Evolutionary conservation across 352 stramenopile genomes (phyloP), one percentile per base, ranked within the genome.

Genomic region (Phytophthora meadii): DNA sequence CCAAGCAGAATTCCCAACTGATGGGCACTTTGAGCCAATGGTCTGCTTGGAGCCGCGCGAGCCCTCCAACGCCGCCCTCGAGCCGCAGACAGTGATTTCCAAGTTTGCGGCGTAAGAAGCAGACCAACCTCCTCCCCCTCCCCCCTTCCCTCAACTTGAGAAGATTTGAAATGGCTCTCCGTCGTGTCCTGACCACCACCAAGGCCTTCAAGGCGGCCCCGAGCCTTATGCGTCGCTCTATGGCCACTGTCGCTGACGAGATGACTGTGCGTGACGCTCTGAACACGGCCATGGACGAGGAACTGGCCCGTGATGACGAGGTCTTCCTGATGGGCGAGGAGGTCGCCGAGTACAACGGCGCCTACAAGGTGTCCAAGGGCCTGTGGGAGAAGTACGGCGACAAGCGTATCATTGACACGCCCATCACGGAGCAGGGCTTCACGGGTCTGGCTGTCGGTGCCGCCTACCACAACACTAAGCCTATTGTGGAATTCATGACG

Each of bases 401-500:
- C 67, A 98, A 99, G 76, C 92, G 98, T 58, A 96, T 99, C 52
- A 99, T 99, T 76, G 98, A 99, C 76, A 99, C 98, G 57, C 98
- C 98, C 56, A 99, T 99, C 80, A 99, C 98, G 25, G 97, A 99
- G 81, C 94, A 97, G 71, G 93, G 96, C 37, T 98, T 98, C 72
- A 94, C 94, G 19, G 94, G 94, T 51, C 79, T 99, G 30, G 96
- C 93, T 32, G 79, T 99, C 34, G 97, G 97, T 47, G 90, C 97
- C 37, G 90, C 97, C 45, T 99, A 99, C 87, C 96, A 99, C 76
- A 93, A 97, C 82, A 91, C 99, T 11, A 94, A 96, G 77, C 98
- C 98, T 37, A 93, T 99, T 47, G 90, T 99, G 22, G 98, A 99
- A 88, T 99, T 99, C 81, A 99, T 99, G 98, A 99, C 98, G 25